phyloP scores from a whole-genome alignment of 306 rosid genomes.

The Cicer chorassanicum region DNA sequence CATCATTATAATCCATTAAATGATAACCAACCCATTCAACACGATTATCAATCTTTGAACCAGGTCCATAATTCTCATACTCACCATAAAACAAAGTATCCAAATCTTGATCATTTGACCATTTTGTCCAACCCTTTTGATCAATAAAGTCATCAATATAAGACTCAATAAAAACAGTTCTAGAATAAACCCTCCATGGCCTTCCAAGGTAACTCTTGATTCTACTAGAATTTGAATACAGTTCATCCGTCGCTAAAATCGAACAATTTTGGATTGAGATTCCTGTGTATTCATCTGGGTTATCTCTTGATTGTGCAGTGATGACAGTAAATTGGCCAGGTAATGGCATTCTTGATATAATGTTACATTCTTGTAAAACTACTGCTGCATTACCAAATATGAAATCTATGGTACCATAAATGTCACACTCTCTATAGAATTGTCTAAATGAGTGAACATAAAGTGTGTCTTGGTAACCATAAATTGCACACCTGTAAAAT shows the following conservation, averaged over 20 bases:
- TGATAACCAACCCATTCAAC: constrained; percentile 72
- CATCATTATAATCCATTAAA: constrained; percentile 68
- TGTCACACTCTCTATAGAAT: constrained; percentile 83
- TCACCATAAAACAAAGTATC: constrained; percentile 76
- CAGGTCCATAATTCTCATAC: constrained; percentile 75
- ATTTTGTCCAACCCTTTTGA: constrained; percentile 65
- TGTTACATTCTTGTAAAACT: constrained; percentile 65
- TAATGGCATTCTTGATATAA: constrained; percentile 63
- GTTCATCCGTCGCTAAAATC: constrained; percentile 54
- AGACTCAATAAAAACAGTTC: constrained; percentile 59
- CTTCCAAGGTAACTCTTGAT: constrained; percentile 73
- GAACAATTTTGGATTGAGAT: constrained; percentile 80
- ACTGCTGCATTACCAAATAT: constrained; percentile 86
- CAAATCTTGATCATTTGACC: constrained; percentile 53
- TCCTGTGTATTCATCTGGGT: constrained; percentile 65
- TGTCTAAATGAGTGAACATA: constrained; percentile 83
- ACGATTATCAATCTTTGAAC: constrained; percentile 57
- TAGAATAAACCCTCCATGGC: constrained; percentile 70
- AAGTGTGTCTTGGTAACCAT: constrained; percentile 74
- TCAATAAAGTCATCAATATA: constrained; percentile 68
- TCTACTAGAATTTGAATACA: constrained; percentile 44
- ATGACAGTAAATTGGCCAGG: constrained; percentile 65
- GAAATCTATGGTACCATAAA: constrained; percentile 78
- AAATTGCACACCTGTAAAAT: constrained; percentile 60
- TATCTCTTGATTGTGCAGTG: constrained; percentile 74